Percentiles rank a stretch among this genome's conserved stretches.
These are phyloP conservation scores for Polymyxa betae DNA, from an alignment of 208 protist genomes.

Conservation along the genomic window DNA sequence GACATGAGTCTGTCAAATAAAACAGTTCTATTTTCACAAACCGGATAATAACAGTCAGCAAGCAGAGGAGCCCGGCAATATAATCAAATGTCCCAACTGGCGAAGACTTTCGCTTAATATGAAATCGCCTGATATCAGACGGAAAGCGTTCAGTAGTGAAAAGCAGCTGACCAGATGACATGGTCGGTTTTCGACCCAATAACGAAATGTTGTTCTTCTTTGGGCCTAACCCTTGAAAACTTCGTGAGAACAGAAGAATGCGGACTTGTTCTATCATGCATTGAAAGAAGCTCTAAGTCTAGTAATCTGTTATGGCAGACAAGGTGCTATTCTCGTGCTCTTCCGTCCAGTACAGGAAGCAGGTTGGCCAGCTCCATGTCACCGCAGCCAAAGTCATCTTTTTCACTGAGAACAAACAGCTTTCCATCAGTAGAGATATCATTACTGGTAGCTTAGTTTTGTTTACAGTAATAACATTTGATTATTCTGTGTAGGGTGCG, in stretches of 20 bases:
- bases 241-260: too few species aligned
- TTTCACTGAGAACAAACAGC: background rate
- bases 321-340: background rate
- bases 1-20: background rate
- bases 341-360: conserved; percentile 20
- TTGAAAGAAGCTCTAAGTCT: too few species aligned
- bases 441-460: background rate
- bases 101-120: background rate
- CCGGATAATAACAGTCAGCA: background rate
- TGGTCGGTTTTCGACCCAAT: too few species aligned
- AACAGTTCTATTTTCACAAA: background rate
- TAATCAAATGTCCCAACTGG: conserved; percentile 1
- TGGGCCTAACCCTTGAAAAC: too few species aligned
- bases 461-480: background rate
- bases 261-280: too few species aligned
- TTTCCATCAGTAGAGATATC: background rate
- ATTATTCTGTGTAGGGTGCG: background rate
- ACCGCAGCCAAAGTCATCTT: background rate
- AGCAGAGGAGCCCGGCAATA: background rate
- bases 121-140: conserved; percentile 20
- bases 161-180: too few species aligned
- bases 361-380: conserved; percentile 18
- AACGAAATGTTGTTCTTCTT: too few species aligned
- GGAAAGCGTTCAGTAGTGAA: background rate
- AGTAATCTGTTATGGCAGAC: too few species aligned